These are phyloP conservation scores for Psidium guajava DNA, from an alignment of 345 rosid species.

Conservation along the genomic window DNA sequence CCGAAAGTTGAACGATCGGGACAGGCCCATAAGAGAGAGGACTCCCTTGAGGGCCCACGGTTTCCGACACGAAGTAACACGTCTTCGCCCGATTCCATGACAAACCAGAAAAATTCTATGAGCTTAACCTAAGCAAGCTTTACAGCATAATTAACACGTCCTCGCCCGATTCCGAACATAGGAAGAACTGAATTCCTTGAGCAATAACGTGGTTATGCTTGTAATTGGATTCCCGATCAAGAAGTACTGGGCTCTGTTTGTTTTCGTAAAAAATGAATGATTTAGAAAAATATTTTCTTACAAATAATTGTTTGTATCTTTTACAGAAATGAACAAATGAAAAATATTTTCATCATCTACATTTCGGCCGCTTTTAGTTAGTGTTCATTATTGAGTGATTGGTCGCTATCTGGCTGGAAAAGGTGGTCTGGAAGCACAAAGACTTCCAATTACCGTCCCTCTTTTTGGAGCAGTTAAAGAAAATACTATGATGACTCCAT, in stretches of 20 bases:
- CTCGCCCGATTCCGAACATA: too few relatives aligned
- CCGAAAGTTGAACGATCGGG: neutral
- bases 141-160: too few relatives aligned
- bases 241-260: neutral
- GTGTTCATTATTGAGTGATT: too few relatives aligned
- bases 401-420: too few relatives aligned
- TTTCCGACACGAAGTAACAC: neutral
- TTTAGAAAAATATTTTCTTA: fast-evolving
- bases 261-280: neutral
- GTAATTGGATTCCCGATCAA: neutral
- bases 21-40: neutral
- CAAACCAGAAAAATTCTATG: neutral
- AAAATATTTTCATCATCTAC: neutral
- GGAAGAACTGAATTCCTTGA: neutral
- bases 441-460: too few relatives aligned
- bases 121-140: fast-evolving
- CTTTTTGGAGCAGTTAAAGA: too few relatives aligned
- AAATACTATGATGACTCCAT: too few relatives aligned
- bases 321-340: neutral
- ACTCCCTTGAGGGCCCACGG: neutral
- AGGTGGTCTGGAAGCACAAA: too few relatives aligned
- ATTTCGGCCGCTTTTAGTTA: too few relatives aligned
- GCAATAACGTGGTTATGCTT: neutral
- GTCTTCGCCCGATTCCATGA: neutral
- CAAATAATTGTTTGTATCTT: neutral